phyloP scores from a whole-genome alignment of 352 stramenopile species.

The Phytophthora fragariaefolia region DNA sequence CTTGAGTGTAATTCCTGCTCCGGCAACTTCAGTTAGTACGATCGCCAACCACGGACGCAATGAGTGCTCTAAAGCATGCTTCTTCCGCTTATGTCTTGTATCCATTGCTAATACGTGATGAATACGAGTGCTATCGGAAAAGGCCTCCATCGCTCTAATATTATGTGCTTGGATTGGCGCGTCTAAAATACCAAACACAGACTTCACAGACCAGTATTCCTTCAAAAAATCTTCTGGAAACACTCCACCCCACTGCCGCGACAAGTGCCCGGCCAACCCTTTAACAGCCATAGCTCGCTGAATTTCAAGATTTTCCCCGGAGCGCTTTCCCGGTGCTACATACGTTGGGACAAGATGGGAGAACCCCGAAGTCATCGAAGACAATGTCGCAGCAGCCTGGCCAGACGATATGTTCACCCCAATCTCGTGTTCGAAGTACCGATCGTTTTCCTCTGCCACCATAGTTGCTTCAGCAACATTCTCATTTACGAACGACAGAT shows the following conservation, averaged over 20 bases:
- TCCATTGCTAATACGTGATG: not conserved
- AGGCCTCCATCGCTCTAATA: slow-evolving; percentile 47
- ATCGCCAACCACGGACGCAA: slow-evolving; percentile 30
- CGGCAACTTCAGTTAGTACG: slow-evolving; percentile 26
- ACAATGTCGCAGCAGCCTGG: slow-evolving; percentile 61
- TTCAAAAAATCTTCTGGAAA: slow-evolving; percentile 74
- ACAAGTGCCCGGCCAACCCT: slow-evolving; percentile 72
- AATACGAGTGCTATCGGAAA: slow-evolving; percentile 37
- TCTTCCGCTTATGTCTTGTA: slow-evolving; percentile 14
- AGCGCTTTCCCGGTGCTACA: slow-evolving; percentile 28
- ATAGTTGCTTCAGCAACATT: slow-evolving; percentile 67
- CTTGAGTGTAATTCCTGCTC: slow-evolving; percentile 28
- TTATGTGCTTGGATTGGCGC: slow-evolving; percentile 27
- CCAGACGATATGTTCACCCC: slow-evolving; percentile 54
- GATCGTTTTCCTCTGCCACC: slow-evolving; percentile 40
- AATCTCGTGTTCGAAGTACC: slow-evolving; percentile 70
- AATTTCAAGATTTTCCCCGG: slow-evolving; percentile 21
- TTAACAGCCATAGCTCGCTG: slow-evolving; percentile 60
- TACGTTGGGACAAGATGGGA: slow-evolving; percentile 54
- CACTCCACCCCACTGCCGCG: slow-evolving; percentile 49
- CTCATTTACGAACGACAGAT: slow-evolving; percentile 73
- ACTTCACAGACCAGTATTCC: slow-evolving; percentile 78
- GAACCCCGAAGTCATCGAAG: slow-evolving; percentile 56
- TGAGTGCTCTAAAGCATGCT: slow-evolving; percentile 5
- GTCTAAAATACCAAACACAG: slow-evolving; percentile 44